Base-by-base conservation (phyloP, 2,329 filamentous ascomycete species). In the Hymenoscyphus fraxineus region DNA sequence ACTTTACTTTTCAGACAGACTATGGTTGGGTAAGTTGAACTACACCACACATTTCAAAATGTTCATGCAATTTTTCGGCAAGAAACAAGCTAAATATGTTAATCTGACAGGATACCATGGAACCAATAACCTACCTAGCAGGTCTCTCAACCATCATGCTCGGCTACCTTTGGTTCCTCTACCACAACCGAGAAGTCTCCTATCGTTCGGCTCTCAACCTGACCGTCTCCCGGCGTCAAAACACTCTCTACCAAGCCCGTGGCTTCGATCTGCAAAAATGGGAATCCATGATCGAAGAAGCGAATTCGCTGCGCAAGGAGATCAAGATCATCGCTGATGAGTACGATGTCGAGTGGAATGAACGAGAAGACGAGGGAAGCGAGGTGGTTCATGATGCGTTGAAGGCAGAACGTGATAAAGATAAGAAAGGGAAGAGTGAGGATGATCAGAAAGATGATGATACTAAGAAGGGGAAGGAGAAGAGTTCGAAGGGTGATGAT, bases 151-250 rank as follows among this genome's bases (percentile, higher is more conserved):
- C 90, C 13, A 86, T 97, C 73, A 96, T 97, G 80, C 89, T 89
- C 7, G 93, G 92, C 69, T 97, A 97, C 73, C 81, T 96, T 62
- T 97, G 92, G 92, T 97, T 97, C 76, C 80, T 97, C 13, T 96
- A 93, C 78, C 91, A 97, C 79, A 96, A 93, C 78, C 86, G 91
- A 22, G 93, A 97, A 77, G 88, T 96, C 12, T 91, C 87, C 68
- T 97, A 97, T 80, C 88, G 90, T 70, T 89, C 89, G 2, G 92
- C 93, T 35, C 87, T 97, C 79, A 93, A 96, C 75, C 83, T 96
- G 62, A 97, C 93, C 6, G 90, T 97, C 44, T 91, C 86, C 44
- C 83, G 87, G 41, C 85, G 93, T 5, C 93, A 96, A 77, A 83
- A 85, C 62, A 86, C 88, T 61, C 80, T 97, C 12, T 97, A 97